These are phyloP conservation scores for Colletotrichum graminicola DNA, from an alignment of 2,329 filamentous ascomycete species.

Conservation along the genomic window DNA sequence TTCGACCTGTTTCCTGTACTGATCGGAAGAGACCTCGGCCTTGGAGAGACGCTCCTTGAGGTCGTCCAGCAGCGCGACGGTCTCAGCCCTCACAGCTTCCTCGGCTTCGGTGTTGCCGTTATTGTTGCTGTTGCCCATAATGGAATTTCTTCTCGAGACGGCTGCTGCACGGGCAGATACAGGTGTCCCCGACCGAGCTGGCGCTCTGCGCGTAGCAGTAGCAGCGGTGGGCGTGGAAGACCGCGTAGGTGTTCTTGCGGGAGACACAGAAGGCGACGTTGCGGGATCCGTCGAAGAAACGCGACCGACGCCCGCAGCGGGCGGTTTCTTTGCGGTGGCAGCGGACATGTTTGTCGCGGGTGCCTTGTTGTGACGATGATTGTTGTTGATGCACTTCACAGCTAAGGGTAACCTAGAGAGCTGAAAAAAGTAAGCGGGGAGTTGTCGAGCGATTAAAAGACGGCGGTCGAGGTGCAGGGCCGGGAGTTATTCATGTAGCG, in stretches of 20 bases:
- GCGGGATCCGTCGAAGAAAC: constrained; percentile 56
- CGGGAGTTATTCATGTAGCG: constrained; percentile 22
- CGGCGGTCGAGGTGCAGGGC: constrained; percentile 14
- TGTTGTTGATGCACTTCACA: constrained; percentile 39
- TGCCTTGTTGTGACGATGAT: constrained; percentile 50
- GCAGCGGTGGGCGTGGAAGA: constrained; percentile 64
- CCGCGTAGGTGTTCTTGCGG: constrained; percentile 51
- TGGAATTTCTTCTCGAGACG: constrained; percentile 68
- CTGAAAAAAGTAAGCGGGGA: constrained; percentile 31
- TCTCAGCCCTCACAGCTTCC: constrained; percentile 83
- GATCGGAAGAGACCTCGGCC: constrained; percentile 82
- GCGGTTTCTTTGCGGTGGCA: constrained; percentile 65
- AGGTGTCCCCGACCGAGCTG: constrained; percentile 73
- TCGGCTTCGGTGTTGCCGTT: constrained; percentile 65
- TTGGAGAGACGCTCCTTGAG: constrained; percentile 85
- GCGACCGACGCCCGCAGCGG: constrained; percentile 61
- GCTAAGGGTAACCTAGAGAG: constrained; percentile 34
- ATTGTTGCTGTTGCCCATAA: constrained; percentile 56
- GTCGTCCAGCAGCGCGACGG: constrained; percentile 83
- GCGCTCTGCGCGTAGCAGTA: constrained; percentile 69
- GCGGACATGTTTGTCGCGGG: constrained; percentile 60
- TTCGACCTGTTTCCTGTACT: constrained; percentile 85
- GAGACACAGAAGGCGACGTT: constrained; percentile 47
- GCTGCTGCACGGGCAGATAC: constrained; percentile 78
- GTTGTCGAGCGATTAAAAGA: constrained; percentile 16